These are phyloP conservation scores for Babesia divergens DNA, from an alignment of 169 alveolate genomes.

Conservation along the genomic window DNA sequence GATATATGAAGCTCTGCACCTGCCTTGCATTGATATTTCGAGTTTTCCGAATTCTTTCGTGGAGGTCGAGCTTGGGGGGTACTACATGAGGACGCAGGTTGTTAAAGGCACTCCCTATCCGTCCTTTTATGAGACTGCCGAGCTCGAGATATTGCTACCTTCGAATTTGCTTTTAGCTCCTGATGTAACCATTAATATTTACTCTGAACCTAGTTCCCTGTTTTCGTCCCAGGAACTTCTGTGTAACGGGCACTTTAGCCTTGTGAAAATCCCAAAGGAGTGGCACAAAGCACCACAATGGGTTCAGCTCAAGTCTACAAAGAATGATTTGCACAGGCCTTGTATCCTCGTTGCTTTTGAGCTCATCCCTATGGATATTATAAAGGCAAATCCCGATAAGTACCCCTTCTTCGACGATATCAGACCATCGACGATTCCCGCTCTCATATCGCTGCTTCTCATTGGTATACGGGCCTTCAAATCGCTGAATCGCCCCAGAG, in stretches of 20 bases:
- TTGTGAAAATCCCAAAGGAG: constrained; percentile 82
- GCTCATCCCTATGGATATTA: constrained; percentile 74
- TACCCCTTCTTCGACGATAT: constrained; percentile 86
- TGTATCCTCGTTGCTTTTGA: constrained; percentile 83
- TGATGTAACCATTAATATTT: constrained; percentile 78
- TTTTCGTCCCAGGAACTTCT: constrained; percentile 60
- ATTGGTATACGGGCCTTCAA: constrained; percentile 83
- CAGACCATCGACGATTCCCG: constrained; percentile 80
- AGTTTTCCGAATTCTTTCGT: constrained; percentile 70
- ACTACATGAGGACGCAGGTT: constrained; percentile 73
- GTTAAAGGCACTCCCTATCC: constrained; percentile 81
- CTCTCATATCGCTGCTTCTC: constrained; percentile 76
- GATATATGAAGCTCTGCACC: constrained; percentile 84
- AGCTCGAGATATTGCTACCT: constrained; percentile 81
- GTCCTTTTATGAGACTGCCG: constrained; percentile 84
- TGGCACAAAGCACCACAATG: constrained; percentile 87
- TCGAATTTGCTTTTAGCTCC: constrained; percentile 83
- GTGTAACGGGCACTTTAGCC: constrained; percentile 72
- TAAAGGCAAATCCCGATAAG: constrained; percentile 49
- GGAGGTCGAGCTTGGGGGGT: constrained; percentile 82
- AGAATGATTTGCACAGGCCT: constrained; percentile 78
- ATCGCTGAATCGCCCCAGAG: constrained; percentile 79
- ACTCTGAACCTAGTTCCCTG: constrained; percentile 65
- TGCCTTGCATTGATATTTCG: constrained; percentile 78
- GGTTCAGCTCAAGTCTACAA: constrained; percentile 78